These are phyloP conservation scores for Orbilia javanica DNA, from an alignment of 2,329 filamentous ascomycete species.

Conservation along the genomic window DNA sequence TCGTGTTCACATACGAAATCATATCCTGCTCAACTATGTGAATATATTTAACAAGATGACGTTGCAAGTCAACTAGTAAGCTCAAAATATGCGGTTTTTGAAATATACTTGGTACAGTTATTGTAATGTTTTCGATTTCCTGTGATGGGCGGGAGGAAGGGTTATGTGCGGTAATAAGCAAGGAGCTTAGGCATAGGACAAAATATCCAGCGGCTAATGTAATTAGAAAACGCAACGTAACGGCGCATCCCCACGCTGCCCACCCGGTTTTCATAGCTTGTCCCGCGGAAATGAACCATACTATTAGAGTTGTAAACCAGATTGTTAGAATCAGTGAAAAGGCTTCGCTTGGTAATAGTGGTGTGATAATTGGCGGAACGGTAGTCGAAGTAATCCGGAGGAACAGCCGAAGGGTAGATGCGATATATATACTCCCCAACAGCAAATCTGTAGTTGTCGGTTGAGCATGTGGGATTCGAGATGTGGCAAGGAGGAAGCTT, in stretches of 20 bases:
- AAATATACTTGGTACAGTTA: not conserved
- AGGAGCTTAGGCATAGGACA: not conserved
- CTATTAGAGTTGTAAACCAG: constrained; percentile 8
- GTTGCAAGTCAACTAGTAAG: not conserved
- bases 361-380: not conserved
- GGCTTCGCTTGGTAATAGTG: not conserved
- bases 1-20: constrained; percentile 10
- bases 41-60: not conserved
- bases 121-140: not conserved
- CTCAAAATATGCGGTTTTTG: constrained; percentile 3
- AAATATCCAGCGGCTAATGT: not conserved
- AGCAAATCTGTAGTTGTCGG: constrained; percentile 1
- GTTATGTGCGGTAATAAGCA: not conserved
- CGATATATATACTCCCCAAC: constrained; percentile 2
- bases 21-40: constrained; percentile 7
- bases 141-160: not conserved
- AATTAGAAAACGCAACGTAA: not conserved
- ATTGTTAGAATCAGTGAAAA: not conserved
- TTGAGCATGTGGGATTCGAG: not conserved
- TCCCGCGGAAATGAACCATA: constrained; percentile 16
- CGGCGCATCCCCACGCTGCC: constrained; percentile 1
- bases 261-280: constrained; percentile 4
- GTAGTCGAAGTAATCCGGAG: not conserved
- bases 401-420: constrained; percentile 9
- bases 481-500: not conserved